Evolutionary conservation across 495 filamentous ascomycete genomes (phyloP).

Genomic region (Talaromyces stipitatus): DNA sequence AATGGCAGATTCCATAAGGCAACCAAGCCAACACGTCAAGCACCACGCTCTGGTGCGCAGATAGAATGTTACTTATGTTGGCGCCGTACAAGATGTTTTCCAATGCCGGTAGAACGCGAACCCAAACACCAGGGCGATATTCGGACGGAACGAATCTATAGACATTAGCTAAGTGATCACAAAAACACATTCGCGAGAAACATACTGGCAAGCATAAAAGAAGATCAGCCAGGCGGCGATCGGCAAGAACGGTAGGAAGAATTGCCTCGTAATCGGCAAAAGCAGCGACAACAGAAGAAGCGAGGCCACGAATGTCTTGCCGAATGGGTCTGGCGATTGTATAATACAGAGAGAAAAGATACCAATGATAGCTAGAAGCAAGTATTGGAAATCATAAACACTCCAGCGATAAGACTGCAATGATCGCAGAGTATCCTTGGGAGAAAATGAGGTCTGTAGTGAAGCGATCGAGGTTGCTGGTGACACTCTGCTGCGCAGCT

Average conservation of each 20-base stretch:
- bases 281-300: conserved; percentile 63
- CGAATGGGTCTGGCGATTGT: conserved; percentile 60
- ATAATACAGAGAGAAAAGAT: conserved; percentile 79
- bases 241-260: conserved; percentile 80
- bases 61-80: conserved; percentile 91
- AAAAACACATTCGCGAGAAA: conserved; percentile 9
- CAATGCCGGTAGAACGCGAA: conserved; percentile 86
- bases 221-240: conserved; percentile 79
- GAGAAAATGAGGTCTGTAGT: conserved; percentile 76
- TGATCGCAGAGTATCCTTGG: conserved; percentile 60
- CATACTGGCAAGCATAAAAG: conserved; percentile 87
- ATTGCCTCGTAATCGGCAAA: conserved; percentile 82
- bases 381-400: conserved; percentile 78
- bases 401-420: conserved; percentile 75
- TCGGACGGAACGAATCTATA: conserved; percentile 75
- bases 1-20: conserved; percentile 86
- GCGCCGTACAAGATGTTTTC: conserved; percentile 96
- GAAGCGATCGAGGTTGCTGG: conserved; percentile 64
- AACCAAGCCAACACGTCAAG: conserved; percentile 88
- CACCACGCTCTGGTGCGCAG: conserved; percentile 71
- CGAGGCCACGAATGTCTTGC: conserved; percentile 61
- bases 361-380: conserved; percentile 61
- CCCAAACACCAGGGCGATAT: conserved; percentile 87
- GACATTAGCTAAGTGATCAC: conserved; percentile 10
- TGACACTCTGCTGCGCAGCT: conserved; percentile 62